Base-by-base conservation (phyloP, 2,329 filamentous ascomycete species). In the Hypoxylon sp. region DNA sequence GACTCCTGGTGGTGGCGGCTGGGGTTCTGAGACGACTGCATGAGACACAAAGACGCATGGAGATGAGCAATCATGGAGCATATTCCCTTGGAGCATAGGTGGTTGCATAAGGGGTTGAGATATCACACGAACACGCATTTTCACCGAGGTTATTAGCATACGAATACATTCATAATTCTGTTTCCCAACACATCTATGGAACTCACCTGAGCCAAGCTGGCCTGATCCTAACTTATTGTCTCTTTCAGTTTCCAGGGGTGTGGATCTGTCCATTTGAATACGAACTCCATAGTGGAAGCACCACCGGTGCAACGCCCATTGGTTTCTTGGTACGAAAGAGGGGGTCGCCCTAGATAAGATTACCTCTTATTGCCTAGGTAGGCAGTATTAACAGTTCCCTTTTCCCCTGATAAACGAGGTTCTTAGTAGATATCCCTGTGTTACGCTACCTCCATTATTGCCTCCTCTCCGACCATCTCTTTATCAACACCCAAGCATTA, bases 1-100 rank as follows among this genome's bases (percentile, higher is more conserved):
- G 69, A 90, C 88, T 8, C 89, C 89, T 30, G 89, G 89, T 40
- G 89, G 88, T 42, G 89, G 89, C 49, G 89, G 85, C 0, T 90
- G 69, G 71, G 71, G 72, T n/a, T 22, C 49, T 35, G 25, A 22
- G 17, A 22, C n/a, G 11, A n/a, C 17, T 22, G 17, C 7, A 35
- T 53, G 30, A 50, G 25, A 50, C 4, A 40, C 10, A 3, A 8
- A 44, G 2, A 11, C 3, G 17, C 40, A 44, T 20, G 17, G 8
- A 11, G 40, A 11, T 44, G 40, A 44, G 40, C 40, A 44, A 22
- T 44, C 17, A 44, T 44, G 40, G 40, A 44, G 40, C 40, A 44
- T 44, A 22, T 42, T 42, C n/a, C n/a, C 7, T 42, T 20, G n/a
- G 40, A n/a, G 8, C 40, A 42, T 42, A n/a, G 40, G 17, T 20